These are phyloP conservation scores for Hymenotorrendiella dingleyae DNA, from an alignment of 2,329 filamentous ascomycete species.

Conservation along the genomic window DNA sequence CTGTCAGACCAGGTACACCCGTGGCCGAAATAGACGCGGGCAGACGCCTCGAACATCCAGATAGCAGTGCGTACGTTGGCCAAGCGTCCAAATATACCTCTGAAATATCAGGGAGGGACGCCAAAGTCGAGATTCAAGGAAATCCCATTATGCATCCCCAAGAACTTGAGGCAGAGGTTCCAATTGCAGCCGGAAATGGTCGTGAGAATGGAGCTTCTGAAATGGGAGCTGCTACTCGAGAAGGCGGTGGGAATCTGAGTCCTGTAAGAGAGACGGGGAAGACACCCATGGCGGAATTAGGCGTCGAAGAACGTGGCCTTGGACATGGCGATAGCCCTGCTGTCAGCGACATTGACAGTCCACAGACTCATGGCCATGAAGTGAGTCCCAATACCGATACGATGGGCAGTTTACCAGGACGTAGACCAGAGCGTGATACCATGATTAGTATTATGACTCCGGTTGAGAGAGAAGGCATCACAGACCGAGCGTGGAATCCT, in stretches of 20 bases:
- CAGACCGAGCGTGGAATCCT: slow-evolving; percentile 11
- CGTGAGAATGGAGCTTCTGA: neutral
- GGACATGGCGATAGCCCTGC: slow-evolving; percentile 8
- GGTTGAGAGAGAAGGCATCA: slow-evolving; percentile 5
- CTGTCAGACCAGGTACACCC: neutral
- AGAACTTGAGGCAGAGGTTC: slow-evolving; percentile 15
- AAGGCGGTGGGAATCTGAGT: slow-evolving; percentile 2
- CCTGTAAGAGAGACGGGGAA: slow-evolving; percentile 5
- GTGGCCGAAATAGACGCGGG: slow-evolving; percentile 17
- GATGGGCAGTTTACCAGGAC: slow-evolving; percentile 21
- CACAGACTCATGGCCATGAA: slow-evolving; percentile 5
- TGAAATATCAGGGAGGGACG: slow-evolving; percentile 16
- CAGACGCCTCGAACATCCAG: slow-evolving; percentile 3
- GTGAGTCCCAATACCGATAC: slow-evolving; percentile 22
- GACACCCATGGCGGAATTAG: slow-evolving; percentile 11
- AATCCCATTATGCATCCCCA: slow-evolving; percentile 25
- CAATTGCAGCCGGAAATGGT: neutral
- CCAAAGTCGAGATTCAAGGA: slow-evolving; percentile 21
- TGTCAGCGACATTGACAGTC: neutral
- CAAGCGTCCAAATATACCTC: slow-evolving; percentile 12
- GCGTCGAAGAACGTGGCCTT: slow-evolving; percentile 5
- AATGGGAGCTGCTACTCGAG: neutral
- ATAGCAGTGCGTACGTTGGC: slow-evolving; percentile 10
- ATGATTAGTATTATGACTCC: slow-evolving; percentile 9
- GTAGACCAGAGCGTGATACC: slow-evolving; percentile 2